Base-by-base conservation (phyloP, 2,329 filamentous ascomycete species). In the Epichloe scottii region DNA sequence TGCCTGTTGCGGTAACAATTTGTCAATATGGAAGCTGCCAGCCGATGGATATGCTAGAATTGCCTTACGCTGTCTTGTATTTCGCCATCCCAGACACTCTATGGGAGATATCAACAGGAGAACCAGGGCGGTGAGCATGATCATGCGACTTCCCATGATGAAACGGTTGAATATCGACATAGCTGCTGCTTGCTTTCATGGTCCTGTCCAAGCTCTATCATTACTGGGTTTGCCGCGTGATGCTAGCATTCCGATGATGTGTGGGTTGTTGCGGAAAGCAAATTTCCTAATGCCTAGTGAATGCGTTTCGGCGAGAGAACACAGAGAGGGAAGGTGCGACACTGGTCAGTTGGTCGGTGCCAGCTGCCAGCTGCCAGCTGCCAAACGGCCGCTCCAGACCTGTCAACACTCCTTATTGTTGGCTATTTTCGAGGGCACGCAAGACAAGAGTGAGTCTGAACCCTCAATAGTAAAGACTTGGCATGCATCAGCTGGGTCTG, bases 271-370 rank as follows among this genome's bases (percentile, higher is more conserved):
- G 19, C 33, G 10, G 33, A 14, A 17, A 34, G 39, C 34, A 17
- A 37, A 41, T 19, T 30, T 17, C 19, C 5, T 3, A 21, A 12
- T 10, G 5, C 17, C 12, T 11, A 33, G 15, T 10, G 15, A 49
- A 37, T 30, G 21, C 30, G 3, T 23, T n/a, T 26, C 11, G 15
- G 17, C 21, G 30, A 26, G 30, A 44, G 26, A 43, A 26, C 30
- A n/a, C 33, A 19, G 11, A 49, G 11, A 44, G 33, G 48, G 48
- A 49, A 49, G 48, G 48, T 49, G 48, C 48, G 48, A 5, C 37
- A 23, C 33, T 19, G 30, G 26, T 19, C 12, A 21, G 15, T 21
- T 34, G 4, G 21, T 19, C 30, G 37, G 33, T 37, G 33, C 33
- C 48, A 49, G 33, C 40, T 49, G 48, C 41, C 40, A 44, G 26